Evolutionary conservation across 2,329 filamentous ascomycete species (phyloP), one percentile per base, ranked within the genome.

Genomic region (Venturia asperata): DNA sequence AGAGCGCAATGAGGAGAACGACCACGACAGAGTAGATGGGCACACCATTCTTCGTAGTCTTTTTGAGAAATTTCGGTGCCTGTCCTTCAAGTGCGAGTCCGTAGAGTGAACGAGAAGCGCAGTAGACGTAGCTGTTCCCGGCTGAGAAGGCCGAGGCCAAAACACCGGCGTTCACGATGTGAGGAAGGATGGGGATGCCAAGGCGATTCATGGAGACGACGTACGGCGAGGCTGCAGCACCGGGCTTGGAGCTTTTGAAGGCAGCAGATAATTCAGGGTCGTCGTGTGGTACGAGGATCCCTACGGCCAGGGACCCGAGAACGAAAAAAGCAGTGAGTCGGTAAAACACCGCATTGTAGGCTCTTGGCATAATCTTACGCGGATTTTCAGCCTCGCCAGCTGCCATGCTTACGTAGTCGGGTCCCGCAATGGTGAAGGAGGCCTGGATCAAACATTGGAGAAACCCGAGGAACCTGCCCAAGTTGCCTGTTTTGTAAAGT

Each of bases 311-410:
- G 0, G 88, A 85, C 1, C 89, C 89, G 1, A 91, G 82, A 47
- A 91, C 83, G 76, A 92, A 92, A 74, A 93, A 92, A 1, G 83
- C 78, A 0, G 87, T 87, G 41, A 93, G 78, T 41, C 90, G 87
- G 74, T 90, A 92, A 74, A 92, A 92, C 1, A 92, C 89, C 61
- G 87, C 85, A 67, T 91, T 91, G 75, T 86, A 92, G 1, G 90
- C 90, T 49, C 83, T 85, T 0, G 89, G 89, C 74, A 94, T 84
- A 24, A 87, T 83, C 21, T 77, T 77, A 19, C 88, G 85, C 0
- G 89, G 88, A 69, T 90, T 88, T 70, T 88, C 83, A 0, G 88
- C 83, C 73, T 91, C 89, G 21, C 86, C 87, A 2, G 88, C 87
- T 5, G 83, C 79, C 82, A 85, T 81, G 37, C 80, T 77, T 67